Conservation (phyloP, 2,329 filamentous ascomycete species). For the Claviceps sorghi region DNA sequence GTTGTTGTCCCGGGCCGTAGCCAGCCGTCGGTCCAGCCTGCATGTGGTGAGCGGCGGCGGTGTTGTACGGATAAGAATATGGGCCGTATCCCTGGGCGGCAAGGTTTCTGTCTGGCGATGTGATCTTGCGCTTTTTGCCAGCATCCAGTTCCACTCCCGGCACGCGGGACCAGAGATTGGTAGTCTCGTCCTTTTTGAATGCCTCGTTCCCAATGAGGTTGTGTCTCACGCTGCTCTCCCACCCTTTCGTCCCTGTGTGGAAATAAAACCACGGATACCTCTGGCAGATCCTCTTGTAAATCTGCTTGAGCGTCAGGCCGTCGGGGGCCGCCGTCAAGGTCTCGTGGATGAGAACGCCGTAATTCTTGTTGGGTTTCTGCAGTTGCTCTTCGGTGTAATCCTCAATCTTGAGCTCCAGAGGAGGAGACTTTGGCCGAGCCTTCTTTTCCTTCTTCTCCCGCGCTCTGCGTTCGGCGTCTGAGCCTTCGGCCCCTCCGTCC, state of each 20-base stretch:
- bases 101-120: slow-evolving; percentile 34
- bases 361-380: slow-evolving; percentile 48
- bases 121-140: slow-evolving; percentile 44
- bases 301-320: slow-evolving; percentile 44
- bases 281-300: slow-evolving; percentile 46
- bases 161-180: slow-evolving; percentile 42
- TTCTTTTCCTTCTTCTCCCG: slow-evolving; percentile 48
- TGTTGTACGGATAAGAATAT: slow-evolving; percentile 21
- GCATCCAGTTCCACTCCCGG: slow-evolving; percentile 44
- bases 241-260: slow-evolving; percentile 46
- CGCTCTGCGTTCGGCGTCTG: slow-evolving; percentile 39
- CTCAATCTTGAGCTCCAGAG: slow-evolving; percentile 37
- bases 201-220: slow-evolving; percentile 48
- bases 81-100: slow-evolving; percentile 24
- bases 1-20: slow-evolving; percentile 14
- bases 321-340: slow-evolving; percentile 38
- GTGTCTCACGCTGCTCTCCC: slow-evolving; percentile 51
- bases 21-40: slow-evolving; percentile 15
- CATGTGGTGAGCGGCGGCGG: slow-evolving; percentile 20
- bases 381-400: slow-evolving; percentile 45
- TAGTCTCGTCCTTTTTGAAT: slow-evolving; percentile 43
- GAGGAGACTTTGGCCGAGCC: slow-evolving; percentile 43
- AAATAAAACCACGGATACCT: slow-evolving; percentile 47
- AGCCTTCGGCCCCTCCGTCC: slow-evolving; percentile 40
- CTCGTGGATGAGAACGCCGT: slow-evolving; percentile 46